phyloP scores from a whole-genome alignment of 164 flowering plant species.

The Vitis rupestris region DNA sequence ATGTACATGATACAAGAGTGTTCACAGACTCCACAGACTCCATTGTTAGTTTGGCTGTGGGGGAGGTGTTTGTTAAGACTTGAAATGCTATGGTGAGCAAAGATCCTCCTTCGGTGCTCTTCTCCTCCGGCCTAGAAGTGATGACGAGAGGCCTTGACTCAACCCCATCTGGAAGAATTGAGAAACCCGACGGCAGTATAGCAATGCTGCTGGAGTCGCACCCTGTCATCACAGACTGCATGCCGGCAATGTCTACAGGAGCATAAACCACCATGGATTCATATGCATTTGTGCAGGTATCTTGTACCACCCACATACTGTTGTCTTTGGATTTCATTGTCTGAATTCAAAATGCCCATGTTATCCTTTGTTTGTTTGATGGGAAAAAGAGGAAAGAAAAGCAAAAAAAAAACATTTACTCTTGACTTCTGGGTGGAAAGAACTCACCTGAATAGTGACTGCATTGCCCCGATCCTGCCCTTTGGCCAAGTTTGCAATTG shows the following conservation, averaged over 20 bases:
- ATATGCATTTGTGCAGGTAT: constrained; percentile 71
- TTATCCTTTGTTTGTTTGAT: neutral
- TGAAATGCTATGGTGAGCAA: constrained; percentile 86
- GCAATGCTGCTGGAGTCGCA: constrained; percentile 80
- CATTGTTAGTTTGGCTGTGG: constrained; percentile 58
- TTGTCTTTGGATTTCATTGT: constrained; percentile 63
- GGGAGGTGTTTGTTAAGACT: constrained; percentile 59
- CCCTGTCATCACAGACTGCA: constrained; percentile 88
- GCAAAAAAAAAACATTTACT: too few relatives aligned
- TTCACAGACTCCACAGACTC: constrained; percentile 80
- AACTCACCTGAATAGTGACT: constrained; percentile 72
- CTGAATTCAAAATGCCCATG: constrained; percentile 30
- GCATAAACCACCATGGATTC: constrained; percentile 89
- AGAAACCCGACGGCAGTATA: constrained; percentile 84
- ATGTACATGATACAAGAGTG: constrained; percentile 69
- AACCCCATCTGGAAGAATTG: constrained; percentile 81
- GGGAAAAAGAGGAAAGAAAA: neutral
- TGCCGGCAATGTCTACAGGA: constrained; percentile 61
- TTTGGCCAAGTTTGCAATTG: constrained; percentile 76
- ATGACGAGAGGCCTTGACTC: constrained; percentile 81
- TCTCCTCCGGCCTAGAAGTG: constrained; percentile 72
- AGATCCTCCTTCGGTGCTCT: constrained; percentile 76
- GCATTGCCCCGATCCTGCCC: constrained; percentile 94
- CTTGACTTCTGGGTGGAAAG: neutral
- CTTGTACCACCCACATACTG: constrained; percentile 79